Percentiles rank a stretch among this genome's conserved stretches.
These are phyloP conservation scores for Flaveria sonorensis DNA, from an alignment of 129 eudicot genomes.

Conservation along the genomic window DNA sequence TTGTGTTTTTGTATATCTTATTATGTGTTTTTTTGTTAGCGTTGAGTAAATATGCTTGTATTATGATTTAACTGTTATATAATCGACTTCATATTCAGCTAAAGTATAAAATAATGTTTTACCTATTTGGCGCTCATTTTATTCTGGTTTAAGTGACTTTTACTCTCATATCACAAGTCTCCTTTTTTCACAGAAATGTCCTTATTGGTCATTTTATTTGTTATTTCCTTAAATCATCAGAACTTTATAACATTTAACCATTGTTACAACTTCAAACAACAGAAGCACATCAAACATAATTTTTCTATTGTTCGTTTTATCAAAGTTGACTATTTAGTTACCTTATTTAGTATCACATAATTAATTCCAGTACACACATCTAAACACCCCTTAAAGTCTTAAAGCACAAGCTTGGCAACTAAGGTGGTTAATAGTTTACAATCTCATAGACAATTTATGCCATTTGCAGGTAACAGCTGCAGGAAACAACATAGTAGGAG, in stretches of 20 bases:
- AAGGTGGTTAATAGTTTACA: not conserved
- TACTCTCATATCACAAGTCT: not conserved
- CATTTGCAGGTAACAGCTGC: constrained; percentile 89
- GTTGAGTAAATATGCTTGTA: not conserved
- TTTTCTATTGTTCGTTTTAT: not conserved
- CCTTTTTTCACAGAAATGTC: not conserved
- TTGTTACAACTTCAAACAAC: constrained; percentile 1
- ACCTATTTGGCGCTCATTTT: not conserved
- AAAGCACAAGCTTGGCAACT: not conserved
- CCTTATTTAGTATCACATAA: not conserved
- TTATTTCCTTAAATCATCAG: not conserved
- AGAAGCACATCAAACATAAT: not conserved
- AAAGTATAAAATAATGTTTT: not conserved
- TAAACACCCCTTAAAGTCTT: not conserved
- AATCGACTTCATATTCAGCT: not conserved
- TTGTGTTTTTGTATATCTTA: not conserved
- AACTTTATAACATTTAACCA: not conserved
- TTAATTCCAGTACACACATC: not conserved
- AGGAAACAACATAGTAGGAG: constrained; percentile 82
- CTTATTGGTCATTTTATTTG: not conserved
- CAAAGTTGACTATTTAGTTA: not conserved
- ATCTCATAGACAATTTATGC: not conserved
- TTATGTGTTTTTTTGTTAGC: not conserved
- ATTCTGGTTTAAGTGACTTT: not conserved
- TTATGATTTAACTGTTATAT: not conserved